Evolutionary conservation across 371 early-diverging fungal genomes (phyloP).

Genomic region (Circinella umbellata): DNA sequence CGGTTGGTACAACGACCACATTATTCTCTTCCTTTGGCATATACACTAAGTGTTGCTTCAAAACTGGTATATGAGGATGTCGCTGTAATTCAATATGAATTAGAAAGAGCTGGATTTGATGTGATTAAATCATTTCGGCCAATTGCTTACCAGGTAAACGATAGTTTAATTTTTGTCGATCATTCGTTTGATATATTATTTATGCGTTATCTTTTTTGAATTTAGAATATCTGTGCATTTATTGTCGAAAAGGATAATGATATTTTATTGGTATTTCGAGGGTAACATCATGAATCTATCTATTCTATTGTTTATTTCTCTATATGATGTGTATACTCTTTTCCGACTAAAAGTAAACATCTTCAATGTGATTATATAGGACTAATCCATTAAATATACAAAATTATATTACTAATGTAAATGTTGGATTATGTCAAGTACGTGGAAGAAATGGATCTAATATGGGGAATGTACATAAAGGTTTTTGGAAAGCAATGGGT

Average conservation of each 20-base stretch:
- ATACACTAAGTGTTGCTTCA: slow-evolving; percentile 54
- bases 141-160: slow-evolving; percentile 55
- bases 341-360: background rate
- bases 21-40: slow-evolving; percentile 57
- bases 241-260: slow-evolving; percentile 57
- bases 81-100: slow-evolving; percentile 56
- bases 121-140: slow-evolving; percentile 51
- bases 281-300: slow-evolving; percentile 11
- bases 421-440: slow-evolving; percentile 39
- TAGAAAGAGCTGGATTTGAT: slow-evolving; percentile 57
- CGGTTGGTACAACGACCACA: slow-evolving; percentile 23
- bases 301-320: too few species aligned
- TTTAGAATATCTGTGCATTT: slow-evolving; percentile 61
- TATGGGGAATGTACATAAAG: slow-evolving; percentile 58
- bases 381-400: slow-evolving; percentile 67
- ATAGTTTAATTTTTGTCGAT: background rate
- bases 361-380: background rate
- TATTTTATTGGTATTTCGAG: slow-evolving; percentile 60
- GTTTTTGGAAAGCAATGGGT: slow-evolving; percentile 62
- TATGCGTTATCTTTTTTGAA: background rate
- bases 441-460: slow-evolving; percentile 22
- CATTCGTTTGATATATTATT: background rate
- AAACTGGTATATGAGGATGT: slow-evolving; percentile 65
- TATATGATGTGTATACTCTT: too few species aligned
- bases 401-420: slow-evolving; percentile 59